phyloP scores from a whole-genome alignment of 495 filamentous ascomycete species.

The Chaetomidium leptoderma region DNA sequence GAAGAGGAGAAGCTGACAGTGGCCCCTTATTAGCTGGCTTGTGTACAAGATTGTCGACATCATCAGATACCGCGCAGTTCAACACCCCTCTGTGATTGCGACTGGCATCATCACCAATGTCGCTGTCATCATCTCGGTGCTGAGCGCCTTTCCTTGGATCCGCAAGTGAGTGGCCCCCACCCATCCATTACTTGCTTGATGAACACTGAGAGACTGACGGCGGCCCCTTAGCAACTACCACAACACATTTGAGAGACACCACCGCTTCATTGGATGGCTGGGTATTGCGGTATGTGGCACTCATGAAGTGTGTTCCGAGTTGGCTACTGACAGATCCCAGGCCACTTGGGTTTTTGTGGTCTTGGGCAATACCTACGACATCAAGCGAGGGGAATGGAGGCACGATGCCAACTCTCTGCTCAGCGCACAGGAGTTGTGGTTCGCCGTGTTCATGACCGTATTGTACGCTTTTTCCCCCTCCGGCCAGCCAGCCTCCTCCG shows the following conservation, averaged over 20 bases:
- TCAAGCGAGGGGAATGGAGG: slow-evolving; percentile 36
- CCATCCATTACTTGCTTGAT: too few relatives aligned
- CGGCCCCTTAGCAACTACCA: slow-evolving; percentile 32
- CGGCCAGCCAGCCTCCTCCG: neutral
- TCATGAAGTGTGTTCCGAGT: neutral
- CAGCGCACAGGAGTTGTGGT: slow-evolving; percentile 44
- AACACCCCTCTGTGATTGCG: slow-evolving; percentile 36
- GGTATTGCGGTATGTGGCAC: slow-evolving; percentile 37
- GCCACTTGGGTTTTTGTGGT: slow-evolving; percentile 43
- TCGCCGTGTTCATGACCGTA: slow-evolving; percentile 44
- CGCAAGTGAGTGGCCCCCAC: slow-evolving; percentile 35
- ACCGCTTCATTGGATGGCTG: slow-evolving; percentile 45
- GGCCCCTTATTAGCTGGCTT: slow-evolving; percentile 38
- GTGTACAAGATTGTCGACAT: slow-evolving; percentile 45
- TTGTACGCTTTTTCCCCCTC: slow-evolving; percentile 31
- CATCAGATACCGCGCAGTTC: slow-evolving; percentile 27
- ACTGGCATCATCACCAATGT: slow-evolving; percentile 43
- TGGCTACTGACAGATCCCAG: slow-evolving; percentile 17
- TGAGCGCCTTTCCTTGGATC: slow-evolving; percentile 46
- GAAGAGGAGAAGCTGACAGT: slow-evolving; percentile 9
- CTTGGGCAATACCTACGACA: slow-evolving; percentile 39
- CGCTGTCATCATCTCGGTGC: slow-evolving; percentile 39
- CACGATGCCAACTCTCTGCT: slow-evolving; percentile 35
- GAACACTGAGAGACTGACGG: neutral
- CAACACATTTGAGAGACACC: slow-evolving; percentile 41